A percentile compares a stretch with the other conserved stretches of the same genome.
These are phyloP conservation scores for Scenedesmus sp. DNA, from an alignment of 163 green algal species.

Conservation along the genomic window DNA sequence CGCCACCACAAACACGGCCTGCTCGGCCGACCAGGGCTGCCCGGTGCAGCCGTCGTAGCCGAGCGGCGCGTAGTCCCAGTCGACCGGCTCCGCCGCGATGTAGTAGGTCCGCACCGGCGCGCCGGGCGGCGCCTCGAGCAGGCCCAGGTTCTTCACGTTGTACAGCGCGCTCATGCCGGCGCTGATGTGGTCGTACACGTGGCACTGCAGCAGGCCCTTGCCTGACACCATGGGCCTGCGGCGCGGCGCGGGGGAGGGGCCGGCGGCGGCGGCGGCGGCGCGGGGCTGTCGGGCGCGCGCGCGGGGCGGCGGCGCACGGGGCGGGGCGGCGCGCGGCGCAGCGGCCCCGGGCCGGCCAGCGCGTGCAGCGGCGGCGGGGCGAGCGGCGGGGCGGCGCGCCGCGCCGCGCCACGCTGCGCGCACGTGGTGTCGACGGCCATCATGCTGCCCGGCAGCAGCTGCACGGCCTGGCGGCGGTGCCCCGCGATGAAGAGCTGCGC, in stretches of 20 bases:
- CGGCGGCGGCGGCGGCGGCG: background rate
- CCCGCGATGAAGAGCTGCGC: conserved; percentile 47
- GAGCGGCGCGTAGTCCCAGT: conserved; percentile 75
- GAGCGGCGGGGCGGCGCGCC: no score
- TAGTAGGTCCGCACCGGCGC: conserved; percentile 61
- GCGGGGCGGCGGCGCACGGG: no score
- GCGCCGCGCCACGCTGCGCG: background rate
- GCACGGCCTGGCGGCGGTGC: conserved; percentile 30
- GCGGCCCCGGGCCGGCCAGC: no score
- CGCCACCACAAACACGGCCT: conserved; percentile 30
- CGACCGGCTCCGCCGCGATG: conserved; percentile 64
- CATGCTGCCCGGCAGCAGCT: conserved; percentile 57
- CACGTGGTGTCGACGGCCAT: conserved; percentile 40
- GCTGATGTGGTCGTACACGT: conserved; percentile 72
- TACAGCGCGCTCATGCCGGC: conserved; percentile 72
- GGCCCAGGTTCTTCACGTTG: conserved; percentile 35
- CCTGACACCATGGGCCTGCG: conserved; percentile 39
- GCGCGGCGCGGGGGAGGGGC: background rate
- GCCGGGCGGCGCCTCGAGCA: background rate
- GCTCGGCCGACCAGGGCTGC: conserved; percentile 22
- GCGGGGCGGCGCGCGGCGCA: no score
- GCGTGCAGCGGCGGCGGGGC: no score
- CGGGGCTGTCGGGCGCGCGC: no score
- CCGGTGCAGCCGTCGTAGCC: conserved; percentile 57
- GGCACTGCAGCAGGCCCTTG: conserved; percentile 62